Conservation (phyloP, 148 eudicot species). For the Vaccinium corymbosum region DNA sequence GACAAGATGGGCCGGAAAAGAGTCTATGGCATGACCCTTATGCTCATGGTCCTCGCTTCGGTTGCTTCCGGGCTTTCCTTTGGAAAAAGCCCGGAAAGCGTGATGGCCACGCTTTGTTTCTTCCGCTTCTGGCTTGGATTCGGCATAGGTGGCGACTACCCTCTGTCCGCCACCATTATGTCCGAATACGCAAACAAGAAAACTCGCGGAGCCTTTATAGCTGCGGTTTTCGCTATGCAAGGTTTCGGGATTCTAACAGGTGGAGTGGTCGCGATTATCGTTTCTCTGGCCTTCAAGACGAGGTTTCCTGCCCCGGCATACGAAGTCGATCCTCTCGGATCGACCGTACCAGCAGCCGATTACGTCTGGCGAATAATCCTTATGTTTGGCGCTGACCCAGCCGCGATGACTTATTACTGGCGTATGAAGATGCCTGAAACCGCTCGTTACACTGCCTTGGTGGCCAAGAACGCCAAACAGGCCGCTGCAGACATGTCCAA, state of each 20-base stretch:
- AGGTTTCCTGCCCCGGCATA: not conserved
- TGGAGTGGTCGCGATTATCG: not conserved
- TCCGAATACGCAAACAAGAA: constrained; percentile 8
- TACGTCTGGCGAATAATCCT: not conserved
- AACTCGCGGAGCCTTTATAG: constrained; percentile 7
- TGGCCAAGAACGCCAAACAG: constrained; percentile 9
- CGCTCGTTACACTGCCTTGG: constrained; percentile 5
- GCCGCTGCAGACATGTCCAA: constrained; percentile 5
- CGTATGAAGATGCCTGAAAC: constrained; percentile 10
- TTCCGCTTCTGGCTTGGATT: constrained; percentile 5
- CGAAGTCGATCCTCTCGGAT: not conserved
- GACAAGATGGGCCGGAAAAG: constrained; percentile 1
- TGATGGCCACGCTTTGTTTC: constrained; percentile 7
- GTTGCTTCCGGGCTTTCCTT: constrained; percentile 1
- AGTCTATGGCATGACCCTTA: constrained; percentile 10
- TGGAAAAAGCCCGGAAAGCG: not conserved
- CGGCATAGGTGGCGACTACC: constrained; percentile 8
- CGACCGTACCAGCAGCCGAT: not conserved
- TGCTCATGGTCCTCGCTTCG: constrained; percentile 1
- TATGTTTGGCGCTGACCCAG: not conserved
- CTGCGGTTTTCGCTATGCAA: constrained; percentile 6
- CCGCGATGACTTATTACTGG: not conserved
- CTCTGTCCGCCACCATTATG: constrained; percentile 12
- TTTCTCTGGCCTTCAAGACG: not conserved
- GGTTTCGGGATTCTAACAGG: not conserved